Evolutionary conservation across 768 basidiomycete species (phyloP).

Genomic region (Coprinopsis cinerea): DNA sequence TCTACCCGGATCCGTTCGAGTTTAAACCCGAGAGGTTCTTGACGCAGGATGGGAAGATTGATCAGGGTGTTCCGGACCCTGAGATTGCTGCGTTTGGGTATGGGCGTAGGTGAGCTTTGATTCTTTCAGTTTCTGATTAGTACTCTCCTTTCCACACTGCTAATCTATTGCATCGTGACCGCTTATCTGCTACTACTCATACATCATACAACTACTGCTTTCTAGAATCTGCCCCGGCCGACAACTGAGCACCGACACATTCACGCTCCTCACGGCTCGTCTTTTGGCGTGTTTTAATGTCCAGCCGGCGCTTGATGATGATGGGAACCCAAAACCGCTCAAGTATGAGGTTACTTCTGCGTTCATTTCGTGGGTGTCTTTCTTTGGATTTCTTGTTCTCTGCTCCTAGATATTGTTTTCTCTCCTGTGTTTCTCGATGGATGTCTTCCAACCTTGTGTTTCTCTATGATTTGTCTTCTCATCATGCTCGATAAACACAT

Average conservation of each 20-base stretch:
- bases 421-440: too few relatives aligned
- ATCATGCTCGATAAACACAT: too few relatives aligned
- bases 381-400: too few relatives aligned
- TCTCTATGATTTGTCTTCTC: too few relatives aligned
- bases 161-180: too few relatives aligned
- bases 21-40: constrained; percentile 28
- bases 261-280: constrained; percentile 18
- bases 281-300: constrained; percentile 18
- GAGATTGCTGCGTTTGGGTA: constrained; percentile 15
- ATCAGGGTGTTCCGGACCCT: constrained; percentile 9
- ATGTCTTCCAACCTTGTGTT: too few relatives aligned
- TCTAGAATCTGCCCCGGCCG: constrained; percentile 22
- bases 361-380: too few relatives aligned
- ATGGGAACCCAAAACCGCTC: constrained; percentile 7
- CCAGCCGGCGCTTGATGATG: constrained; percentile 10
- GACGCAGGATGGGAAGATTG: constrained; percentile 14
- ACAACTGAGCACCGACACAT: constrained; percentile 17
- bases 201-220: too few relatives aligned
- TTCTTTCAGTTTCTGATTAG: too few relatives aligned
- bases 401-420: too few relatives aligned
- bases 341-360: not conserved
- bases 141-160: too few relatives aligned
- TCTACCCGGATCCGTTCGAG: constrained; percentile 24
- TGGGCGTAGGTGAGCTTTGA: constrained; percentile 13
- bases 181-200: too few relatives aligned